A percentile compares a stretch with the other conserved stretches of the same genome.
Evolutionary conservation across 2,329 filamentous ascomycete genomes (phyloP).

Genomic region (Pseudogymnoascus sp.): DNA sequence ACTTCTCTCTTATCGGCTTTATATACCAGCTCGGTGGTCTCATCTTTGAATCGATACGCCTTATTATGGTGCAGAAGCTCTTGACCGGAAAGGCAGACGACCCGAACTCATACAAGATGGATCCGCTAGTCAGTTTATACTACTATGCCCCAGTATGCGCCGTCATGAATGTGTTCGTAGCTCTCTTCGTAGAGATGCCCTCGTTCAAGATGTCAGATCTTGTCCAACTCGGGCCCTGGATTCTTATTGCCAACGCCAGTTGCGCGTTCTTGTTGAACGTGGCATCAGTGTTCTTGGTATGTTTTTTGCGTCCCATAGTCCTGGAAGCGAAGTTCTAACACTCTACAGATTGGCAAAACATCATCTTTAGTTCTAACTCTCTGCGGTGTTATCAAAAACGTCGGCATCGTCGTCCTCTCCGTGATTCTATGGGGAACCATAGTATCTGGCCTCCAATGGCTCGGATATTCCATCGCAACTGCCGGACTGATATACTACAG

Average conservation of each 20-base stretch:
- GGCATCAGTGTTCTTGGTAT: slow-evolving; percentile 75
- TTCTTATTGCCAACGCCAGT: slow-evolving; percentile 63
- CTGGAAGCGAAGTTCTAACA: background rate
- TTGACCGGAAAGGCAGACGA: slow-evolving; percentile 45
- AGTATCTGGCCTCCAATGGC: background rate
- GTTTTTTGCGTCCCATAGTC: slow-evolving; percentile 27
- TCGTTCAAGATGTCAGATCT: slow-evolving; percentile 58
- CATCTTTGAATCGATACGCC: slow-evolving; percentile 68
- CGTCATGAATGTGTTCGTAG: slow-evolving; percentile 66
- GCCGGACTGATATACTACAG: slow-evolving; percentile 10
- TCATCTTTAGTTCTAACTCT: slow-evolving; percentile 79
- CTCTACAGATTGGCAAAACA: slow-evolving; percentile 71
- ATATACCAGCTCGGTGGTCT: slow-evolving; percentile 66
- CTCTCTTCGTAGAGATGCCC: slow-evolving; percentile 59
- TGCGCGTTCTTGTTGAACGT: slow-evolving; percentile 76
- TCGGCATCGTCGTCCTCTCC: slow-evolving; percentile 6
- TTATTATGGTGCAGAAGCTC: slow-evolving; percentile 79
- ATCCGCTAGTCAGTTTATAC: slow-evolving; percentile 78
- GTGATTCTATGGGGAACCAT: slow-evolving; percentile 9
- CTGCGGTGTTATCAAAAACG: slow-evolving; percentile 67
- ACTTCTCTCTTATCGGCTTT: slow-evolving; percentile 58
- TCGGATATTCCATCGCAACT: slow-evolving; percentile 10
- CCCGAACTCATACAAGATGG: slow-evolving; percentile 52
- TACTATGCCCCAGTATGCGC: slow-evolving; percentile 84
- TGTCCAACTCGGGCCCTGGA: slow-evolving; percentile 49